Evolutionary conservation across 2,329 filamentous ascomycete genomes (phyloP).

Genomic region (Graphiopsis chlorocephala): DNA sequence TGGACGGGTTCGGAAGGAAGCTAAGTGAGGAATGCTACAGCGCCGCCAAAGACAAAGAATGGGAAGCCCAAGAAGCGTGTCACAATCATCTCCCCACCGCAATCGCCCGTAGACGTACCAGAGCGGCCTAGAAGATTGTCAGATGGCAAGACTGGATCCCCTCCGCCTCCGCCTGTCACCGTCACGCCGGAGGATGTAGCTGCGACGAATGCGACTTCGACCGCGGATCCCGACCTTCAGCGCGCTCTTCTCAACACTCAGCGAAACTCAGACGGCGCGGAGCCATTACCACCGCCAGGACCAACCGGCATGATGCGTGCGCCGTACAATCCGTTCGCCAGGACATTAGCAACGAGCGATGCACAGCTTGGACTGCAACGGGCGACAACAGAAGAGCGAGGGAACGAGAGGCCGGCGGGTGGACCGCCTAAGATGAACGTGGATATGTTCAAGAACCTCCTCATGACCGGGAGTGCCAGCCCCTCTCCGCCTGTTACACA

Average conservation of each 20-base stretch:
- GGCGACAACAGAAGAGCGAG: conserved; percentile 6
- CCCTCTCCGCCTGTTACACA: conserved; percentile 23
- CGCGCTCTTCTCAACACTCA: conserved; percentile 24
- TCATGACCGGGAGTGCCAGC: conserved; percentile 65
- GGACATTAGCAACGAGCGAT: conserved; percentile 31
- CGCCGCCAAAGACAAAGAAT: conserved; percentile 21
- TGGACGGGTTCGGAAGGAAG: conserved; percentile 23
- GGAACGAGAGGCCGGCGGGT: conserved; percentile 11
- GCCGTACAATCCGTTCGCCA: conserved; percentile 36
- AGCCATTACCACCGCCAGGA: conserved; percentile 17
- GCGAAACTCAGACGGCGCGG: conserved; percentile 22
- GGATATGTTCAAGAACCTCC: conserved; percentile 69
- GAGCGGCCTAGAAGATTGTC: conserved; percentile 13
- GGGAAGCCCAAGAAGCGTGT: conserved; percentile 8
- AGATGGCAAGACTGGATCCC: conserved; percentile 7
- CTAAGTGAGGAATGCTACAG: conserved; percentile 23
- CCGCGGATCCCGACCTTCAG: conserved; percentile 23
- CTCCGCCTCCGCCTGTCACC: conserved; percentile 2
- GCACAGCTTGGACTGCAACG: conserved; percentile 20
- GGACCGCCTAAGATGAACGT: conserved; percentile 59
- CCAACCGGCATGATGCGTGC: conserved; percentile 20
- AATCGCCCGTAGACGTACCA: conserved; percentile 19
- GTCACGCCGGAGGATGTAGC: conserved; percentile 16
- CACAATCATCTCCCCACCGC: conserved; percentile 17
- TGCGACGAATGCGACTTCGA: conserved; percentile 22